A percentile compares a stretch with the other conserved stretches of the same genome.
These are phyloP conservation scores for Cercophora newfieldiana DNA, from an alignment of 495 filamentous ascomycete genomes.

Conservation along the genomic window DNA sequence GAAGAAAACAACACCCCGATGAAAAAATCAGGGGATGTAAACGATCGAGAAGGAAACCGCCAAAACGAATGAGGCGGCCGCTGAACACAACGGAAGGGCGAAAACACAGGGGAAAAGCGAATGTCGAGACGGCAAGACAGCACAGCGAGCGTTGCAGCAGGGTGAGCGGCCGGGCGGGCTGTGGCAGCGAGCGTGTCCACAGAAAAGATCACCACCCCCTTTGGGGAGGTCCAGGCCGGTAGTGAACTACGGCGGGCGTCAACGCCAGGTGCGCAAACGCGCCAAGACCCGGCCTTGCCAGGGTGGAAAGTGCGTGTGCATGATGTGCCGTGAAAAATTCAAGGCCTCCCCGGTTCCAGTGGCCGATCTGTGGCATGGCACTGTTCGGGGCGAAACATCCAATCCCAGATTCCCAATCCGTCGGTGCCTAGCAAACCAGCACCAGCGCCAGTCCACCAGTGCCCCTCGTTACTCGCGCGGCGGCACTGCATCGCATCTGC, in stretches of 20 bases:
- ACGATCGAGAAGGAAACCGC: constrained; percentile 45
- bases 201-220: constrained; percentile 22
- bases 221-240: not conserved
- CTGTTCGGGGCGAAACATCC: constrained; percentile 9
- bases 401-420: not conserved
- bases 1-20: constrained; percentile 19
- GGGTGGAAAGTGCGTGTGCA: constrained; percentile 24
- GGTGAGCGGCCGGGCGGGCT: constrained; percentile 5
- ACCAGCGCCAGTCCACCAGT: not conserved
- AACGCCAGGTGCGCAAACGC: not conserved
- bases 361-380: constrained; percentile 24
- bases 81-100: constrained; percentile 31
- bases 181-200: constrained; percentile 5
- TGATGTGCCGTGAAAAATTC: constrained; percentile 35
- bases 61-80: constrained; percentile 53
- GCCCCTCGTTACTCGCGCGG: not conserved
- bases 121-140: constrained; percentile 12
- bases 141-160: constrained; percentile 14
- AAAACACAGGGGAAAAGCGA: constrained; percentile 32
- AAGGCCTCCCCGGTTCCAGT: constrained; percentile 24
- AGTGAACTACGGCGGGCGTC: constrained; percentile 16
- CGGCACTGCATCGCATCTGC: not conserved
- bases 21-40: constrained; percentile 1
- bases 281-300: constrained; percentile 12
- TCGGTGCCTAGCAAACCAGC: not conserved